Percentiles rank a stretch among this genome's conserved stretches.
These are phyloP conservation scores for Solidago caesia DNA, from an alignment of 129 eudicot species.

Conservation along the genomic window DNA sequence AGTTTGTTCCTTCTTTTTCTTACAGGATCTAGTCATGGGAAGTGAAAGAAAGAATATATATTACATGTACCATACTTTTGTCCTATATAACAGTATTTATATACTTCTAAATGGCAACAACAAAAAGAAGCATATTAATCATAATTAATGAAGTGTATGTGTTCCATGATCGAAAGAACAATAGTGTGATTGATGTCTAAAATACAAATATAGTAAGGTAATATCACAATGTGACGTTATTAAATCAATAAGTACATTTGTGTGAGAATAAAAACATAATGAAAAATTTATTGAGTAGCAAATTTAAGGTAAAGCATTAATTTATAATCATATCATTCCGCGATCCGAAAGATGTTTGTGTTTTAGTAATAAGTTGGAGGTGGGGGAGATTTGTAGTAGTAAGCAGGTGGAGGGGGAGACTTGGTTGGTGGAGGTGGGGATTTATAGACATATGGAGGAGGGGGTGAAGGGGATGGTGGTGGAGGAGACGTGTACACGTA, in stretches of 20 bases:
- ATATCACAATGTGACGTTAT: slow-evolving; percentile 19
- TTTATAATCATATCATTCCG: background rate
- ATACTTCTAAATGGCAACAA: too few relatives aligned
- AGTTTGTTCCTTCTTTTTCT: too few relatives aligned
- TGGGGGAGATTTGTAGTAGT: slow-evolving; percentile 34
- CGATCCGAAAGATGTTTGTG: background rate
- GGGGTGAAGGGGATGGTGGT: slow-evolving; percentile 28
- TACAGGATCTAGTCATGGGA: too few relatives aligned
- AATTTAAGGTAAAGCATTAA: background rate
- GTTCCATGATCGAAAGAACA: slow-evolving; percentile 15
- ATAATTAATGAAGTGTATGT: background rate
- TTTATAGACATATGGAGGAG: slow-evolving; percentile 20
- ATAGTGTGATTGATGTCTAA: slow-evolving; percentile 7
- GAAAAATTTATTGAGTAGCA: slow-evolving; percentile 17
- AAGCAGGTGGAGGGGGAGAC: slow-evolving; percentile 23
- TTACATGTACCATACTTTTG: too few relatives aligned
- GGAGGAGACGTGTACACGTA: slow-evolving; percentile 6
- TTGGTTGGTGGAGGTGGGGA: slow-evolving; percentile 29
- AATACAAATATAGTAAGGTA: slow-evolving; percentile 16
- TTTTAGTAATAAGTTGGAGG: slow-evolving; percentile 24
- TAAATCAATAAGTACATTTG: slow-evolving; percentile 12
- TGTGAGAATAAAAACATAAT: slow-evolving; percentile 15
- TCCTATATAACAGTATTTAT: too few relatives aligned
- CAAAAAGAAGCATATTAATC: background rate
- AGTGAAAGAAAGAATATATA: too few relatives aligned